Evolutionary conservation across 2,329 filamentous ascomycete species (phyloP), one percentile per base, ranked within the genome.

Genomic region (Epichloe sp.): DNA sequence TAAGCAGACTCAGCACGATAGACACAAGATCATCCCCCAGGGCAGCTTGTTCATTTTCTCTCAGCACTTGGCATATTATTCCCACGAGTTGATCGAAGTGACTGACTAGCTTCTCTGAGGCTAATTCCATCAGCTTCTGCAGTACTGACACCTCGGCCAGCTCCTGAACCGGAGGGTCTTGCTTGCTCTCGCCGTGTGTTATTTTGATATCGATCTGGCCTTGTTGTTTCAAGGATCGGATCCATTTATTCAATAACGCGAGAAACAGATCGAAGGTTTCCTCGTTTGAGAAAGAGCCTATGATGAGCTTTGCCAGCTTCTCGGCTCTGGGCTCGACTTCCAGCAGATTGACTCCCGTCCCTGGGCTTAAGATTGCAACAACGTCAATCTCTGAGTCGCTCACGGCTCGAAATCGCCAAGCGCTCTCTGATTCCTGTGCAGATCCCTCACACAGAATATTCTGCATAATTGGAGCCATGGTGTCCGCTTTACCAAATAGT

Each of bases 71-170:
- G 48, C 72, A 71, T 47, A 83, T 75, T 2, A 89, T 72, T 44
- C 80, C 76, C 2, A 88, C 67, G 6, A 86, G 72, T 57, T 85
- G 80, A 43, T 75, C 75, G 2, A 84, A 82, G 52, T 80, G 77
- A 35, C 73, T 75, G 34, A 84, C 76, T 12, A 88, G 71, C 54
- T 78, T 80, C 21, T 83, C 77, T 1, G 81, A 76, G 44, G 83
- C 75, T 44, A 70, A 74, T 23, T 78, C 76, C 64, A 87, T 79
- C 65, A 88, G 74, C 36, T 74, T 76, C 58, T 86, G 81, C 7
- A 87, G 70, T 0, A 86, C 65, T 47, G 80, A 80, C 5, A 81
- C 71, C 55, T 85, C 74, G 5, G 76, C 64, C 1, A 88, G 66
- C 4, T 72, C 70, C 4, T 60, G 61, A 3, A 79, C 53, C 0